Conservation (phyloP, 305 asterid genomes). For the Fraxinus nigra region DNA sequence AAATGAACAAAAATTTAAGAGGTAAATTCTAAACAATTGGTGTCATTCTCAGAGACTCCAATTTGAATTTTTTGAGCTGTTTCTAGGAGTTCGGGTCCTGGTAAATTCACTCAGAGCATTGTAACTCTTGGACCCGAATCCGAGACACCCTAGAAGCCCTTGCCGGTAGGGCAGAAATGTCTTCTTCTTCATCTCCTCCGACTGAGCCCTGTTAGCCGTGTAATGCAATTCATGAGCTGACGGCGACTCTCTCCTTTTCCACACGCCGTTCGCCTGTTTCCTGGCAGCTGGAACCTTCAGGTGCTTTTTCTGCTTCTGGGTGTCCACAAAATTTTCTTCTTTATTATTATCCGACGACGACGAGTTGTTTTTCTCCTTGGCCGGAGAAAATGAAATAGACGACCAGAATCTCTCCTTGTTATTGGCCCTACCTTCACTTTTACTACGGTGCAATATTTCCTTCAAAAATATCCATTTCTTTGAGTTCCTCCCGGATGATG, state of each 20-base stretch:
- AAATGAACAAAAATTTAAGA: background rate
- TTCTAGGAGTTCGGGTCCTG: constrained; percentile 37
- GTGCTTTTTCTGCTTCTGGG: constrained; percentile 13
- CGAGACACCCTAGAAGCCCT: constrained; percentile 52
- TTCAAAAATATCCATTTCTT: constrained; percentile 53
- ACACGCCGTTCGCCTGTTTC: constrained; percentile 43
- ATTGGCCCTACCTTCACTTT: constrained; percentile 44
- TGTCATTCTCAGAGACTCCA: background rate
- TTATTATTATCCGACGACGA: constrained; percentile 43
- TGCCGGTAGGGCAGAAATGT: constrained; percentile 64
- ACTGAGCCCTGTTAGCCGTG: constrained; percentile 54
- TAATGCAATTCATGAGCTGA: constrained; percentile 68
- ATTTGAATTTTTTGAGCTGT: background rate
- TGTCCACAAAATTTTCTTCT: background rate
- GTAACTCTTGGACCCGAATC: constrained; percentile 53
- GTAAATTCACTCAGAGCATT: constrained; percentile 51
- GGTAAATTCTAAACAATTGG: background rate
- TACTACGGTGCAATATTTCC: constrained; percentile 51
- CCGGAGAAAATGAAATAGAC: constrained; percentile 43
- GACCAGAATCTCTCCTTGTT: constrained; percentile 58
- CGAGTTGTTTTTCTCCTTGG: constrained; percentile 30
- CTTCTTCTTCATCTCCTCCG: constrained; percentile 73
- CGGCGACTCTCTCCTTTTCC: constrained; percentile 39
- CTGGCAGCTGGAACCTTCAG: constrained; percentile 21
- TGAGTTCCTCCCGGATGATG: constrained; percentile 54